These are phyloP conservation scores for Clitoria ternatea DNA, from an alignment of 306 rosid species.

Conservation along the genomic window DNA sequence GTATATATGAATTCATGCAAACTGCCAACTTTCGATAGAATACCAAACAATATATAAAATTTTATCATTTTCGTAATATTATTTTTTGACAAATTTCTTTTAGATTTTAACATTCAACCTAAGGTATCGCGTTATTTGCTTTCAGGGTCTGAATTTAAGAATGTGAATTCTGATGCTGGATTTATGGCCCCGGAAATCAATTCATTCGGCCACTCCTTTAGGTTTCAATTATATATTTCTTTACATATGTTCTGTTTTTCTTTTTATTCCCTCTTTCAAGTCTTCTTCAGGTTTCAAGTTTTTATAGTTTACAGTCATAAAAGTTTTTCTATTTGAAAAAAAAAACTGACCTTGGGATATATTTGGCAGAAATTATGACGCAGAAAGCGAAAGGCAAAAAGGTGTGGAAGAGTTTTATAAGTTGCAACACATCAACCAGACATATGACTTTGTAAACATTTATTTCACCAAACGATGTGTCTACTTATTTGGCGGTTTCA, in stretches of 20 bases:
- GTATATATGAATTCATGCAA: too few relatives aligned
- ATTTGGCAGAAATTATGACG: slow-evolving; percentile 31
- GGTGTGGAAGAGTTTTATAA: slow-evolving; percentile 35
- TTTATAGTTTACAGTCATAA: background rate
- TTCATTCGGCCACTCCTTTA: slow-evolving; percentile 64
- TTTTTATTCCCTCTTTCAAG: background rate
- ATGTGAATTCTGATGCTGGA: slow-evolving; percentile 10
- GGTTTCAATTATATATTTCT: slow-evolving; percentile 40
- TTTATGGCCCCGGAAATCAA: slow-evolving; percentile 52
- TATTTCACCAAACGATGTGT: background rate
- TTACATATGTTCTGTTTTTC: background rate
- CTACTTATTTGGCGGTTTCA: background rate
- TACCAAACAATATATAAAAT: too few relatives aligned
- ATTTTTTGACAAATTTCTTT: too few relatives aligned
- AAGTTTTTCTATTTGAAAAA: background rate
- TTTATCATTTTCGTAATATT: too few relatives aligned
- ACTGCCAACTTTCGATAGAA: too few relatives aligned
- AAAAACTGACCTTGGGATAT: background rate
- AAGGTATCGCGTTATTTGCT: too few relatives aligned
- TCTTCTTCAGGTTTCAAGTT: too few relatives aligned
- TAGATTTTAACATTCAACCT: too few relatives aligned
- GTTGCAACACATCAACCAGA: slow-evolving; percentile 39
- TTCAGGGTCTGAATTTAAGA: too few relatives aligned
- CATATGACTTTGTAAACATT: slow-evolving; percentile 38
- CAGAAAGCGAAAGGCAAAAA: slow-evolving; percentile 31